Percentiles rank a stretch among this genome's conserved stretches.
These are phyloP conservation scores for Boletus edulis DNA, from an alignment of 768 basidiomycete genomes.

Conservation along the genomic window DNA sequence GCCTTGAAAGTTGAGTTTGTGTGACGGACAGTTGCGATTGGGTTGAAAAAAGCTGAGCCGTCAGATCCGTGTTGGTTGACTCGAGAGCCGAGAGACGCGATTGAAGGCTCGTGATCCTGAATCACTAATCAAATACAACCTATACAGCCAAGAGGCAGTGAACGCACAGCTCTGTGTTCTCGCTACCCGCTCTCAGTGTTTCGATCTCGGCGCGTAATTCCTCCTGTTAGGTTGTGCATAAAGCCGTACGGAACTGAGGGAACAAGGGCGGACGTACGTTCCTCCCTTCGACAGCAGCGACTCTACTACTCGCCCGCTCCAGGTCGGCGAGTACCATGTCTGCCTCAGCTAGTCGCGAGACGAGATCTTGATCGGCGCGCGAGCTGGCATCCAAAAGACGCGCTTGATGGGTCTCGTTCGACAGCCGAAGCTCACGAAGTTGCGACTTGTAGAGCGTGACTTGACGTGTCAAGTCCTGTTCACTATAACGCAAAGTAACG, in stretches of 20 bases:
- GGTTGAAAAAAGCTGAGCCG: slow-evolving; percentile 9
- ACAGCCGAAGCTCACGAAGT: slow-evolving; percentile 83
- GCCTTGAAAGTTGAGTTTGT: slow-evolving; percentile 19
- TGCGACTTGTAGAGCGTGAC: slow-evolving; percentile 85
- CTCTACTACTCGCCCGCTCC: slow-evolving; percentile 91
- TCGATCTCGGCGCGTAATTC: slow-evolving; percentile 95
- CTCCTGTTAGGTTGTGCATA: slow-evolving; percentile 51
- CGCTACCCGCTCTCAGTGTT: slow-evolving; percentile 74
- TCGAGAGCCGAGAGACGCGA: slow-evolving; percentile 74
- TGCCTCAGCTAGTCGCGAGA: slow-evolving; percentile 86
- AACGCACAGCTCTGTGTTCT: slow-evolving; percentile 67
- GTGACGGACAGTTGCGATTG: slow-evolving; percentile 20
- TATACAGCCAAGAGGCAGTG: not conserved
- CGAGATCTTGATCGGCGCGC: slow-evolving; percentile 91
- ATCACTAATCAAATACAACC: not conserved
- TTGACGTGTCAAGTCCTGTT: slow-evolving; percentile 92
- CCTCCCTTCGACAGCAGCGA: slow-evolving; percentile 88
- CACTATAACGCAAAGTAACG: slow-evolving; percentile 43
- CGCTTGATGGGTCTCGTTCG: slow-evolving; percentile 91
- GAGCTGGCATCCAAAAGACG: slow-evolving; percentile 89
- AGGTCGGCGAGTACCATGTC: slow-evolving; percentile 95
- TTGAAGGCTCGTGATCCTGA: slow-evolving; percentile 47
- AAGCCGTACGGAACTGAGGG: not conserved
- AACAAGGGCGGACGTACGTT: slow-evolving; percentile 56
- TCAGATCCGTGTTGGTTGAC: slow-evolving; percentile 36